These are phyloP conservation scores for Auricularia auricula-judae DNA, from an alignment of 768 basidiomycete genomes.

Conservation along the genomic window DNA sequence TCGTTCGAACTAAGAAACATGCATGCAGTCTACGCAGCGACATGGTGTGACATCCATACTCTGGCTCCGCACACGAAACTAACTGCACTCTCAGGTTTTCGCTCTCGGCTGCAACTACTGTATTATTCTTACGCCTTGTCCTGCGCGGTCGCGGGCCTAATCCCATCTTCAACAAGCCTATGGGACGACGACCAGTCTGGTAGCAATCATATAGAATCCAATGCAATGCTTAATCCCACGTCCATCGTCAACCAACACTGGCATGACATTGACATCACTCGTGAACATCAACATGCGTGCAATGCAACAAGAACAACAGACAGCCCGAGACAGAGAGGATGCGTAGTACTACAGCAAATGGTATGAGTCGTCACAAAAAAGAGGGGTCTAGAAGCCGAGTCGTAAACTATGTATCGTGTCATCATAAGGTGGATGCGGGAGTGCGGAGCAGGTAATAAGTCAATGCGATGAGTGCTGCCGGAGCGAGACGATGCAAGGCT, in stretches of 20 bases:
- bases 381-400: no score
- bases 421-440: no score
- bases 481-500: neutral
- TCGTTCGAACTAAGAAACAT: conserved; percentile 85
- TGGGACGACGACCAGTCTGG: neutral
- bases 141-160: neutral
- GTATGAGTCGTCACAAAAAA: no score
- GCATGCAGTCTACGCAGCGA: conserved; percentile 89
- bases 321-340: no score
- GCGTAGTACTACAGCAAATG: no score
- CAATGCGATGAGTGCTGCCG: neutral
- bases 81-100: conserved; percentile 73
- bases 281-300: no score
- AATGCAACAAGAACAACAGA: no score
- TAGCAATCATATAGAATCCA: neutral
- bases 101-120: conserved; percentile 69
- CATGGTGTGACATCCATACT: conserved; percentile 67
- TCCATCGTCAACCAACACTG: no score
- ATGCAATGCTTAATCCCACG: no score
- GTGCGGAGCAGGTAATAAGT: neutral
- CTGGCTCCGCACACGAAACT: no score
- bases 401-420: no score
- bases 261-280: no score
- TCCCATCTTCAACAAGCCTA: neutral
- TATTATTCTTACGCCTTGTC: conserved; percentile 68